Evolutionary conservation across 805 yeast species (phyloP).

Genomic region (Pichia rugopelliculosa): DNA sequence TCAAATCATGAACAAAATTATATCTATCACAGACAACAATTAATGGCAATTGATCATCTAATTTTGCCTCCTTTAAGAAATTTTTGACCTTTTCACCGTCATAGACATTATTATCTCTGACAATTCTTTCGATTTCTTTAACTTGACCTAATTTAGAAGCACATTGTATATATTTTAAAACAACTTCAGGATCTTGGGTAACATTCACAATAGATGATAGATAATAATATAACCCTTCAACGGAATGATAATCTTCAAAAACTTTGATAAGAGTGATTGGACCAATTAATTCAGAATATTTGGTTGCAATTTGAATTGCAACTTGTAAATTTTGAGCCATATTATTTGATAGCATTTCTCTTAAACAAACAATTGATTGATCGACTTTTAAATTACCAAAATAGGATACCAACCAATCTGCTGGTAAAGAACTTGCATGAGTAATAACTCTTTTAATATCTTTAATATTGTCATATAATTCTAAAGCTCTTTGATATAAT

Average conservation of each 20-base stretch:
- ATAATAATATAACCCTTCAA: slow-evolving; percentile 92
- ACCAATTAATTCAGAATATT: slow-evolving; percentile 90
- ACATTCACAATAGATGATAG: slow-evolving; percentile 88
- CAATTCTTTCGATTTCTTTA: slow-evolving; percentile 93
- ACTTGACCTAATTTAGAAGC: slow-evolving; percentile 86
- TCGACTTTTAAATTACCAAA: slow-evolving; percentile 93
- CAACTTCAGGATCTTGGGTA: slow-evolving; percentile 91
- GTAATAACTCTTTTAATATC: slow-evolving; percentile 94
- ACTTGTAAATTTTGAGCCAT: slow-evolving; percentile 84
- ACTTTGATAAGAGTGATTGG: slow-evolving; percentile 76
- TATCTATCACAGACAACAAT: slow-evolving; percentile 94
- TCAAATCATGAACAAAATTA: slow-evolving; percentile 86
- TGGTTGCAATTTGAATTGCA: slow-evolving; percentile 93
- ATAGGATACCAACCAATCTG: slow-evolving; percentile 88
- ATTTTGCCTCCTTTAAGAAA: slow-evolving; percentile 86
- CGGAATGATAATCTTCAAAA: slow-evolving; percentile 88
- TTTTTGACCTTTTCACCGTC: slow-evolving; percentile 97
- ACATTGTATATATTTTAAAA: slow-evolving; percentile 90
- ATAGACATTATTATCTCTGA: slow-evolving; percentile 87
- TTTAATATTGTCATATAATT: slow-evolving; percentile 87
- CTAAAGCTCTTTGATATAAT: slow-evolving; percentile 88
- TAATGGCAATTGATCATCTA: slow-evolving; percentile 93
- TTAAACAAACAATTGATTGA: slow-evolving; percentile 80
- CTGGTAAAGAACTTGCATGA: slow-evolving; percentile 75
- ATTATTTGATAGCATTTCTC: slow-evolving; percentile 68